These are phyloP conservation scores for Coemansia reversa DNA, from an alignment of 192 early-diverging fungal species.

Conservation along the genomic window DNA sequence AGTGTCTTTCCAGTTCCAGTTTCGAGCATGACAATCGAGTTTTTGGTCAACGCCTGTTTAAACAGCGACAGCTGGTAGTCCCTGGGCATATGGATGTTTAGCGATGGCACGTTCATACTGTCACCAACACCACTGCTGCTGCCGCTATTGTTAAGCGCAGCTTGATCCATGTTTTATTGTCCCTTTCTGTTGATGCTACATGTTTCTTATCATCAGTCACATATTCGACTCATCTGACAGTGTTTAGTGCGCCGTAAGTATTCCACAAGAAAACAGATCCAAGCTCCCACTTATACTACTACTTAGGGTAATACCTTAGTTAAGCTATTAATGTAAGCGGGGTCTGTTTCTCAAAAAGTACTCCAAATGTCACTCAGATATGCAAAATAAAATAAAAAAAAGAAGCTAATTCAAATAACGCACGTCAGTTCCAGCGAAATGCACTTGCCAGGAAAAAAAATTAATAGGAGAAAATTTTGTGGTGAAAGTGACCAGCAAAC, in stretches of 20 bases:
- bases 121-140: background rate
- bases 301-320: background rate
- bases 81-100: constrained; percentile 54
- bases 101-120: background rate
- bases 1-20: constrained; percentile 95
- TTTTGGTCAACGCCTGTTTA: constrained; percentile 62
- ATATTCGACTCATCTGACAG: background rate
- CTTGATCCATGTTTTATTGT: background rate
- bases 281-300: background rate
- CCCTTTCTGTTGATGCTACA: background rate
- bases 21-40: constrained; percentile 87
- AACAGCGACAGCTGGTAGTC: constrained; percentile 83
- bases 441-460: background rate
- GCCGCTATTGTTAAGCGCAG: background rate
- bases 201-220: background rate
- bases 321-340: background rate
- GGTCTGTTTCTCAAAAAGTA: background rate
- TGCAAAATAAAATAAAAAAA: background rate
- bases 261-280: background rate
- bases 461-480: too few species aligned
- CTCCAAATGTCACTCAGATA: background rate
- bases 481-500: too few species aligned
- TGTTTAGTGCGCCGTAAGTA: background rate
- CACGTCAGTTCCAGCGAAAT: background rate
- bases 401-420: background rate